phyloP scores from a whole-genome alignment of 257 asterid genomes.

The Striga asiatica region DNA sequence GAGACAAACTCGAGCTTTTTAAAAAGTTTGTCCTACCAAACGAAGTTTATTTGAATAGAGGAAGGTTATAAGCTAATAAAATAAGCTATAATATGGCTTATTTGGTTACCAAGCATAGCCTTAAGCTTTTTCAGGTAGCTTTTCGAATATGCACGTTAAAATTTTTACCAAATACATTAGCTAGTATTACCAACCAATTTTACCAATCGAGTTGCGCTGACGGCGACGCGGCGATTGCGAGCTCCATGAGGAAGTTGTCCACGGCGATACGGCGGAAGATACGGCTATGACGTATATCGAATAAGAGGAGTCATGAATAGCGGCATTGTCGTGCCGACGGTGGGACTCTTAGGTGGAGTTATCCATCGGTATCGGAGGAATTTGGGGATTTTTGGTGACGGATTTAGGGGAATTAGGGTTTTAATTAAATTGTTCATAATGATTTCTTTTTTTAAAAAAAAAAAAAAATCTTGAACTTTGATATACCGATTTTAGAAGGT shows the following conservation, averaged over 20 bases:
- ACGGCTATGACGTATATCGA: conserved; percentile 76
- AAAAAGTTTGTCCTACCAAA: too few relatives aligned
- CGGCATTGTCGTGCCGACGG: conserved; percentile 34
- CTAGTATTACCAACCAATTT: too few relatives aligned
- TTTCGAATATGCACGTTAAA: too few relatives aligned
- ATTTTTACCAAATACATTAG: too few relatives aligned
- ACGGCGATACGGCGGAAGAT: conserved; percentile 53
- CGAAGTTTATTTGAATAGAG: too few relatives aligned
- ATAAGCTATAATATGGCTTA: too few relatives aligned
- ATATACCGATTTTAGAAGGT: background rate
- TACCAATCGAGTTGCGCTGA: too few relatives aligned
- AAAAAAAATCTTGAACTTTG: background rate
- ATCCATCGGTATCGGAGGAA: conserved; percentile 23
- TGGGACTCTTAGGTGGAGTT: conserved; percentile 37
- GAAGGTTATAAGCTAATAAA: too few relatives aligned
- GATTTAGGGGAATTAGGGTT: conserved; percentile 12
- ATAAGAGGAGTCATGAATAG: conserved; percentile 40
- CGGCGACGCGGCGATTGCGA: conserved; percentile 68
- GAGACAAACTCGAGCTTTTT: too few relatives aligned
- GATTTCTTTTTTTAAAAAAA: too few relatives aligned
- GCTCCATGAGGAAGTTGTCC: conserved; percentile 66
- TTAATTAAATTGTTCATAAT: background rate
- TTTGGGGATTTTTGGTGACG: background rate
- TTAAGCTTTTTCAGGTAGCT: too few relatives aligned
- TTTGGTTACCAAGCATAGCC: too few relatives aligned